Base-by-base conservation (phyloP, 345 rosid species). In the Boechera stricta region DNA sequence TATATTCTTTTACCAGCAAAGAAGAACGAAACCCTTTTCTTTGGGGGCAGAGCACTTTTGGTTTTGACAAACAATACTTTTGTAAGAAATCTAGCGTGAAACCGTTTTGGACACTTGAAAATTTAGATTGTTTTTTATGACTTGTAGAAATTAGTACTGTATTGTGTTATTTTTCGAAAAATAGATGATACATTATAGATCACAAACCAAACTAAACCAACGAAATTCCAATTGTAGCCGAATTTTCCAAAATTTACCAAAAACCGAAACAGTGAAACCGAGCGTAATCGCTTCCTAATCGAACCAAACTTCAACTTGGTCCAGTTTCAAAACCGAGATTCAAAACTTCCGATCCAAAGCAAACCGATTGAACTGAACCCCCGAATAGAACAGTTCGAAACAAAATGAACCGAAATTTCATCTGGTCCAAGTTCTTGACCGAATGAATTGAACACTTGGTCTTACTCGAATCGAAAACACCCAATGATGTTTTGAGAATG, bases 1-100 rank as follows among this genome's bases (percentile, higher is more conserved):
- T 77, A 71, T 77, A 70, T 69, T 77, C 54, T 70, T 64, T 69
- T 70, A 77, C 64, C 71, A 77, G 71, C 80, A 47, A 63, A 63
- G 80, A 60, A 62, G 75, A 41, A 62, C 33, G 29, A 61, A 69
- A 62, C 2, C 29, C 74, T 32, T 44, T 26, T 10, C n/a, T 62
- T 42, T 8, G 24, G 12, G 41, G 57, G 6, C 29, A 33, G 54
- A 62, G 7, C 71, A 70, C 53, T 70, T 70, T 77, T 63, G 71
- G 44, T 70, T 63, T 75, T 61, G 74, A 41, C 54, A 68, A 59
- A 64, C 62, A 16, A 68, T 69, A 31, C n/a, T 24, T 10, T 1
- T 64, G 16, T 64, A 63, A 6, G 60, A 49, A 35, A 26, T 65
- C 10, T 18, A 74, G 57, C 47, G 67, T 65, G 66, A 56, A 56